Conservation (phyloP, 2,329 filamentous ascomycete genomes). For the Lecanosticta acicola region DNA sequence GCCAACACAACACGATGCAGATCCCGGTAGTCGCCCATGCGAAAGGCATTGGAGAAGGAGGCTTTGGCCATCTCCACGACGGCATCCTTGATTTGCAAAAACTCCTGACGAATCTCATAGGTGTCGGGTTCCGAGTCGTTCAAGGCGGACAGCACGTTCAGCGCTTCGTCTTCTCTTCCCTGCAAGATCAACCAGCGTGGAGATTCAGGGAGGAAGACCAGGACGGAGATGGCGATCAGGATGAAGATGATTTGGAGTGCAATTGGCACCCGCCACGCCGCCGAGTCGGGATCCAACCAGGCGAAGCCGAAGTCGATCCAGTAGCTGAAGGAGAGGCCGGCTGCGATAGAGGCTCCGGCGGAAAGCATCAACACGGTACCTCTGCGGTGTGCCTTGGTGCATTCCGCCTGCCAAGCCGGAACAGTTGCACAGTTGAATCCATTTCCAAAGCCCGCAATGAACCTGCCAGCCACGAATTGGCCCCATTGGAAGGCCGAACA, state of each 20-base stretch:
- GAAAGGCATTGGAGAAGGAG: conserved; percentile 29
- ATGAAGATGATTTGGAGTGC: conserved; percentile 30
- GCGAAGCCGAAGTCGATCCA: conserved; percentile 33
- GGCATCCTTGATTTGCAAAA: conserved; percentile 49
- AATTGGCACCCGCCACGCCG: conserved; percentile 30
- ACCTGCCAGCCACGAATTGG: conserved; percentile 44
- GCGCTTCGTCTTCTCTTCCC: conserved; percentile 49
- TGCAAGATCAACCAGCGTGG: conserved; percentile 50
- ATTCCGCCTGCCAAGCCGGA: conserved; percentile 45
- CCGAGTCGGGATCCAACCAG: conserved; percentile 28
- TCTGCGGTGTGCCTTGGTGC: conserved; percentile 42
- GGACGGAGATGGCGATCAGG: conserved; percentile 19
- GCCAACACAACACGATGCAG: conserved; percentile 32
- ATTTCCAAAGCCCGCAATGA: conserved; percentile 46
- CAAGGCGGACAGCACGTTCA: conserved; percentile 43
- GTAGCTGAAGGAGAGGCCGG: conserved; percentile 41
- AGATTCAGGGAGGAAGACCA: conserved; percentile 29
- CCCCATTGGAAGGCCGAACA: conserved; percentile 44
- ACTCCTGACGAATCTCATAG: conserved; percentile 42
- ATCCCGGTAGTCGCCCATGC: conserved; percentile 31
- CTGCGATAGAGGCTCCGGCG: conserved; percentile 42
- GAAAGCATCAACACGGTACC: conserved; percentile 46
- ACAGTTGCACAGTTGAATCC: conserved; percentile 42
- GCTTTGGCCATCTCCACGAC: conserved; percentile 41
- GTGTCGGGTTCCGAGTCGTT: conserved; percentile 44